phyloP scores from a whole-genome alignment of 805 yeast genomes.

The Scheffersomyces lignosus region DNA sequence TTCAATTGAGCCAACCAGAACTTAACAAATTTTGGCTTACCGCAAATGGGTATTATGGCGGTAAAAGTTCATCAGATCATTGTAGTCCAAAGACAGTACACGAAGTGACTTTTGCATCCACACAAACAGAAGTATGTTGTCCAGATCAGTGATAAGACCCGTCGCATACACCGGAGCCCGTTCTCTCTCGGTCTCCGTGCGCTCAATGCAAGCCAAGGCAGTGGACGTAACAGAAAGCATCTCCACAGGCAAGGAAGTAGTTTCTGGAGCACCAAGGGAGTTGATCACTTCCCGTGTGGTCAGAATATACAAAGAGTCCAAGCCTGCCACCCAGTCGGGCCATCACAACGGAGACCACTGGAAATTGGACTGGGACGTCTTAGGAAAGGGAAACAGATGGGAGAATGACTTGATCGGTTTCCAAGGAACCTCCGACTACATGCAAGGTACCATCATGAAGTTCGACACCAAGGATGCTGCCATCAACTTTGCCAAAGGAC shows the following conservation, averaged over 20 bases:
- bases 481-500: slow-evolving; percentile 72
- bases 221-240: slow-evolving; percentile 24
- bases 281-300: slow-evolving; percentile 62
- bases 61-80: slow-evolving; percentile 14
- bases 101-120: too few relatives aligned
- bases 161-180: slow-evolving; percentile 18
- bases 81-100: slow-evolving; percentile 3
- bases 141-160: slow-evolving; percentile 21
- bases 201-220: slow-evolving; percentile 18
- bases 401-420: slow-evolving; percentile 88
- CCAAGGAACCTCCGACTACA: slow-evolving; percentile 75
- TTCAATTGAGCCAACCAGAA: slow-evolving; percentile 27
- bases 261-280: slow-evolving; percentile 78
- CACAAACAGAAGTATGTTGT: too few relatives aligned
- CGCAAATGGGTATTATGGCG: slow-evolving; percentile 1
- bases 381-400: slow-evolving; percentile 79
- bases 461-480: slow-evolving; percentile 79
- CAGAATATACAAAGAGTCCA: slow-evolving; percentile 73
- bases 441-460: slow-evolving; percentile 76
- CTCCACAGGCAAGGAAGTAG: slow-evolving; percentile 50
- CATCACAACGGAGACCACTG: slow-evolving; percentile 53
- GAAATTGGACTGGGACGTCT: slow-evolving; percentile 83
- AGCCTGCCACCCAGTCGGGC: slow-evolving; percentile 82
- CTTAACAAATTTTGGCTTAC: slow-evolving; percentile 8
- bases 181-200: slow-evolving; percentile 19